Percentiles rank a stretch among this genome's conserved stretches.
Evolutionary conservation across 2,329 filamentous ascomycete genomes (phyloP).

Genomic region (Colletotrichum eleusines): DNA sequence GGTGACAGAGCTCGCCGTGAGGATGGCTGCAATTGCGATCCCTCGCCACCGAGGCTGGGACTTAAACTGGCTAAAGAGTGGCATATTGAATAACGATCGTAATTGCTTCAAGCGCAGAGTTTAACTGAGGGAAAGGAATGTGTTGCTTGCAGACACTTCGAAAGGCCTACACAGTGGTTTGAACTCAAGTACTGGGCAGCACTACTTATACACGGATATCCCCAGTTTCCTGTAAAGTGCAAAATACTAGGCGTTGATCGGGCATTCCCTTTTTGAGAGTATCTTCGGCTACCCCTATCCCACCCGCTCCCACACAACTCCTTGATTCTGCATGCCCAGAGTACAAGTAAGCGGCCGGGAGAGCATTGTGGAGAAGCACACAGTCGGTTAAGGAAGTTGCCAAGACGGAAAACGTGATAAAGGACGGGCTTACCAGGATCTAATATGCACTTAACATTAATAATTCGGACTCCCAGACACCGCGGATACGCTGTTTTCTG

Average conservation of each 20-base stretch:
- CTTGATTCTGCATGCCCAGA: not conserved
- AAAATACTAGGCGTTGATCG: not conserved
- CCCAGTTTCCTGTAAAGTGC: not conserved
- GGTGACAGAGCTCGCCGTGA: conserved; percentile 18
- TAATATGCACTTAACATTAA: not conserved
- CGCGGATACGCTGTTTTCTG: no score
- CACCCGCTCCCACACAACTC: not conserved
- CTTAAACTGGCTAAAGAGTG: conserved; percentile 32
- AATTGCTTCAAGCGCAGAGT: not conserved
- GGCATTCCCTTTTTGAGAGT: not conserved
- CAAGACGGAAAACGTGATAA: not conserved
- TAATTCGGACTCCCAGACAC: not conserved
- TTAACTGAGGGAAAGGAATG: conserved; percentile 2
- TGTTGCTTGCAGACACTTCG: not conserved
- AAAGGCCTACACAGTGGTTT: not conserved
- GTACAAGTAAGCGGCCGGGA: not conserved
- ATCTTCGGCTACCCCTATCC: not conserved
- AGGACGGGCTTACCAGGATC: not conserved
- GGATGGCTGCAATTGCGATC: conserved; percentile 3
- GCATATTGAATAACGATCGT: conserved; percentile 21
- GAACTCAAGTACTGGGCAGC: not conserved
- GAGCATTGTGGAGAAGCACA: not conserved
- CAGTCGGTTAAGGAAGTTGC: not conserved
- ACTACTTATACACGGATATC: not conserved
- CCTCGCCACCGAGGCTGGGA: conserved; percentile 23